Conservation (phyloP, 2,329 filamentous ascomycete genomes). For the Cercospora zeina region DNA sequence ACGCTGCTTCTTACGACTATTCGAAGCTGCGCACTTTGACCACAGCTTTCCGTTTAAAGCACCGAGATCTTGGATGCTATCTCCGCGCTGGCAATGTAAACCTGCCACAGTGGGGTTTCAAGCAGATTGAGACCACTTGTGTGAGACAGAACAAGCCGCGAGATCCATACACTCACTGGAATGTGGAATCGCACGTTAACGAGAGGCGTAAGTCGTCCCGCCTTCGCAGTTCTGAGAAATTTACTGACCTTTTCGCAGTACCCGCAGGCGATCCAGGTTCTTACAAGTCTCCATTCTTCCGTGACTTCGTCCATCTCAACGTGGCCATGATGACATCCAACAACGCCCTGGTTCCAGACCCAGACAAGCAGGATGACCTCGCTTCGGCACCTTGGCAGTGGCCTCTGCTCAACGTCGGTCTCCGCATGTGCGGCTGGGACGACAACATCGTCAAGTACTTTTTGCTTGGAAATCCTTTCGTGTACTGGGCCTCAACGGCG, state of each 20-base stretch:
- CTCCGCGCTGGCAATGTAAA: constrained; percentile 94
- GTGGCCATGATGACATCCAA: constrained; percentile 99
- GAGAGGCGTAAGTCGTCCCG: constrained; percentile 71
- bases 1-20: constrained; percentile 82
- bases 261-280: constrained; percentile 84
- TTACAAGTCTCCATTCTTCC: constrained; percentile 95
- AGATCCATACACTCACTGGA: constrained; percentile 98
- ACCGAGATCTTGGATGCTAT: constrained; percentile 83
- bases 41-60: constrained; percentile 84
- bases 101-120: constrained; percentile 98
- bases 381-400: constrained; percentile 98
- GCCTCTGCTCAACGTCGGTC: constrained; percentile 90
- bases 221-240: background rate
- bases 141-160: constrained; percentile 87
- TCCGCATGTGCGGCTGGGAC: constrained; percentile 98
- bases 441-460: constrained; percentile 97
- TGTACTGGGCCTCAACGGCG: constrained; percentile 92
- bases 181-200: constrained; percentile 92
- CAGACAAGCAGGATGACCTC: constrained; percentile 97
- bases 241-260: constrained; percentile 57
- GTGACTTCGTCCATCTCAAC: constrained; percentile 96
- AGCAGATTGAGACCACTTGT: constrained; percentile 97
- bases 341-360: constrained; percentile 94
- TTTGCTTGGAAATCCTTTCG: constrained; percentile 90
- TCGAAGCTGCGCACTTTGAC: constrained; percentile 87